These are phyloP conservation scores for Pezicula neosporulosa DNA, from an alignment of 2,329 filamentous ascomycete genomes.

Conservation along the genomic window DNA sequence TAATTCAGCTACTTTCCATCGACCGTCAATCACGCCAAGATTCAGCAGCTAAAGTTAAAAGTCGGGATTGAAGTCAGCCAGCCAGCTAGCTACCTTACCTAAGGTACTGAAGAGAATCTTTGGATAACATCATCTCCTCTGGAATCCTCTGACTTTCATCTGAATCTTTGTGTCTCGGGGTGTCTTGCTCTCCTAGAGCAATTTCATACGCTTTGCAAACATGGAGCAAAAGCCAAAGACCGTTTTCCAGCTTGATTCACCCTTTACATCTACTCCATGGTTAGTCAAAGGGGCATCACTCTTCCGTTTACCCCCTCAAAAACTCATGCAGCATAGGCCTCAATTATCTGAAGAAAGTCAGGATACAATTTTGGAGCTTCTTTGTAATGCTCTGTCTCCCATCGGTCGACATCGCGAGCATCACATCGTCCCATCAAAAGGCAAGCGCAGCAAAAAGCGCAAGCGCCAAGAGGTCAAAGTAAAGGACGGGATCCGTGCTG, in stretches of 20 bases:
- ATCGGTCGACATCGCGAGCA: slow-evolving; percentile 58
- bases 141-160: too few relatives aligned
- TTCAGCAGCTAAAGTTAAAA: too few relatives aligned
- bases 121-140: too few relatives aligned
- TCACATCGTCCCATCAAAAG: slow-evolving; percentile 55
- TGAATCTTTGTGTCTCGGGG: too few relatives aligned
- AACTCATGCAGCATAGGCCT: slow-evolving; percentile 46
- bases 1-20: too few relatives aligned
- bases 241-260: slow-evolving; percentile 62
- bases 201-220: neutral
- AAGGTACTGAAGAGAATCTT: too few relatives aligned
- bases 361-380: slow-evolving; percentile 60
- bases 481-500: slow-evolving; percentile 10
- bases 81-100: too few relatives aligned
- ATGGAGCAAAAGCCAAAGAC: slow-evolving; percentile 54
- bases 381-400: slow-evolving; percentile 65
- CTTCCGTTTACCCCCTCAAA: neutral
- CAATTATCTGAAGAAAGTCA: slow-evolving; percentile 54
- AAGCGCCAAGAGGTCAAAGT: slow-evolving; percentile 38
- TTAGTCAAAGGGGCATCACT: slow-evolving; percentile 29
- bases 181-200: too few relatives aligned
- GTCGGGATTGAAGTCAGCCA: too few relatives aligned
- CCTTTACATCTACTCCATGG: slow-evolving; percentile 60
- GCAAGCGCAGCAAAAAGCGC: slow-evolving; percentile 53
- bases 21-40: too few relatives aligned